Percentiles rank a stretch among this genome's conserved stretches.
Evolutionary conservation across 441 rosid genomes (phyloP).

Genomic region (Hura crepitans): DNA sequence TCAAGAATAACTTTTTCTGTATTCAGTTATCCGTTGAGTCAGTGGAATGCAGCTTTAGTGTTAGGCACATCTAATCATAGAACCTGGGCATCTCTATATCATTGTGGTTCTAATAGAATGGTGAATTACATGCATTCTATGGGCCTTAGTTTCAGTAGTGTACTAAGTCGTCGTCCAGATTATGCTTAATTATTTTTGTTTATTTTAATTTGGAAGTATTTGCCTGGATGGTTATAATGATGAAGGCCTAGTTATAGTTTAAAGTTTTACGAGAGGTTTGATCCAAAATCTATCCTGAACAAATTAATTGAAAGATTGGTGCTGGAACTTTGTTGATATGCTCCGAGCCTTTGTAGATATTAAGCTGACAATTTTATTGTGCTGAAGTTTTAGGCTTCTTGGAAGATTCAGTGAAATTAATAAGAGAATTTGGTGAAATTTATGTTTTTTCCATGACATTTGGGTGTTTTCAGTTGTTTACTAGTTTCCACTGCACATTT

Average conservation of each 20-base stretch:
- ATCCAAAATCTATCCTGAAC: not conserved
- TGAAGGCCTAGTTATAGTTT: not conserved
- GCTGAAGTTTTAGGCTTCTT: conserved; percentile 4
- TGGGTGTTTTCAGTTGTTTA: conserved; percentile 19
- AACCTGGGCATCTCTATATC: not conserved
- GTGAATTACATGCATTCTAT: too few relatives aligned
- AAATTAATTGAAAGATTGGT: not conserved
- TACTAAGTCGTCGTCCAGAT: too few relatives aligned
- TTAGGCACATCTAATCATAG: not conserved
- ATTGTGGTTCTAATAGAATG: not conserved
- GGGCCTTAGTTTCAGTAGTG: too few relatives aligned
- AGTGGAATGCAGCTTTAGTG: not conserved
- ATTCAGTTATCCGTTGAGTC: not conserved
- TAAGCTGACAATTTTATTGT: not conserved
- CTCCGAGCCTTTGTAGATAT: not conserved
- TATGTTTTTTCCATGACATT: not conserved
- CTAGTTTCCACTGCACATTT: conserved; percentile 10
- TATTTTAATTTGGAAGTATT: not conserved
- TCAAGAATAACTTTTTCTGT: not conserved
- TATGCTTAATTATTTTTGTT: too few relatives aligned
- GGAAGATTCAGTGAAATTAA: conserved; percentile 4
- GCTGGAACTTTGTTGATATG: not conserved
- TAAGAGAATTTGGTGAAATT: conserved; percentile 2
- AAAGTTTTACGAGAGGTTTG: not conserved
- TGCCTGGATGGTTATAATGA: not conserved